Percentiles rank a stretch among this genome's conserved stretches.
Conservation (phyloP, 2,329 filamentous ascomycete genomes). For the Eurotiales sp. region DNA sequence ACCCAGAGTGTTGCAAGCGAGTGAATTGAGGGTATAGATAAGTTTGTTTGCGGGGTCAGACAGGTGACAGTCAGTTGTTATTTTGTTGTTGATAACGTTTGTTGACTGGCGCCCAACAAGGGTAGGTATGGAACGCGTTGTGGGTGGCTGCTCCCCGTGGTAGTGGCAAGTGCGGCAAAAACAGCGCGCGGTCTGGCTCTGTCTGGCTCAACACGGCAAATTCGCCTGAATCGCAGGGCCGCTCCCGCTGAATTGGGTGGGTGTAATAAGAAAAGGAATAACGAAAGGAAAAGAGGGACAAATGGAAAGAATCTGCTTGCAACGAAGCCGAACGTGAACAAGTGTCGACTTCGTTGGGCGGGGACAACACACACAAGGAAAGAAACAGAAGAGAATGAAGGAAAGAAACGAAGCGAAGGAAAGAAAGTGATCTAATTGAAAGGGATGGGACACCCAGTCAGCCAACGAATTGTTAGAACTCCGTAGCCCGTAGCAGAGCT, state of each 20-base stretch:
- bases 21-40: conserved; percentile 4
- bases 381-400: conserved; percentile 25
- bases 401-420: conserved; percentile 23
- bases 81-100: conserved; percentile 5
- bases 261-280: background rate
- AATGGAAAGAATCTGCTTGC: conserved; percentile 13
- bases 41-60: background rate
- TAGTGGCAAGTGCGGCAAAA: conserved; percentile 7
- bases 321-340: conserved; percentile 14
- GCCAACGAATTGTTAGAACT: conserved; percentile 8
- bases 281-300: conserved; percentile 11
- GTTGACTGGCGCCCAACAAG: conserved; percentile 3
- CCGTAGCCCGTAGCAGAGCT: conserved; percentile 5
- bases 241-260: background rate
- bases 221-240: background rate
- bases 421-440: too few species aligned
- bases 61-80: background rate
- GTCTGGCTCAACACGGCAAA: too few species aligned
- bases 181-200: conserved; percentile 10
- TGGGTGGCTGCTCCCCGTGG: conserved; percentile 4
- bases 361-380: conserved; percentile 29
- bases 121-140: conserved; percentile 14
- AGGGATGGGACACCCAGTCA: conserved; percentile 19
- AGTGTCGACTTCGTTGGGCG: conserved; percentile 28
- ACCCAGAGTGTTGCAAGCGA: background rate